Evolutionary conservation across 495 filamentous ascomycete genomes (phyloP).

Genomic region (Polyplosphaeria fusca): DNA sequence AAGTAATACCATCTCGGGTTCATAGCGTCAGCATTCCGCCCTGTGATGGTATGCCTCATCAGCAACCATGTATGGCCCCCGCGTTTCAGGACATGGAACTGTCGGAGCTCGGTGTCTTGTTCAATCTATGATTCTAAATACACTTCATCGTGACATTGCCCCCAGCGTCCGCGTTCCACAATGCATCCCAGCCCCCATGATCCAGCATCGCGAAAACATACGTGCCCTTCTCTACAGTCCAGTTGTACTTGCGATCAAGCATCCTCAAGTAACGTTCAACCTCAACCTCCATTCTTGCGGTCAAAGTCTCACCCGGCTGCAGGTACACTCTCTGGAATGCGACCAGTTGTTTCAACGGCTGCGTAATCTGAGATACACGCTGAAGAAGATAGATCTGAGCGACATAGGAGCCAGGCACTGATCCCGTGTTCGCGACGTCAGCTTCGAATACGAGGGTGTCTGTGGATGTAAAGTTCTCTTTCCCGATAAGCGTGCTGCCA

Average conservation of each 20-base stretch:
- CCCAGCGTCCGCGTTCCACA: conserved; percentile 2
- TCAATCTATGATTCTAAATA: too few relatives aligned
- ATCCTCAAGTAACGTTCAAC: conserved; percentile 11
- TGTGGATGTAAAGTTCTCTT: conserved; percentile 4
- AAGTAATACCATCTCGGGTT: too few relatives aligned
- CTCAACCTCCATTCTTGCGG: conserved; percentile 7
- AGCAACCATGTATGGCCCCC: too few relatives aligned
- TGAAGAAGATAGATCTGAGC: conserved; percentile 8
- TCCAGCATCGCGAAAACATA: conserved; percentile 12
- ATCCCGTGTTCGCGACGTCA: neutral
- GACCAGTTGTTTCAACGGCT: conserved; percentile 5
- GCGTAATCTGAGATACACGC: neutral
- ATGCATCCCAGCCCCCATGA: conserved; percentile 8
- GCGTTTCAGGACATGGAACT: too few relatives aligned
- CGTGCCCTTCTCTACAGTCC: conserved; percentile 2
- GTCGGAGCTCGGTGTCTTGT: too few relatives aligned
- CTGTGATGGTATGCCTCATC: too few relatives aligned
- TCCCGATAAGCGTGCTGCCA: neutral
- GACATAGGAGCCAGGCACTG: neutral
- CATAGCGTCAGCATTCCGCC: too few relatives aligned
- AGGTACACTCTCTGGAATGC: conserved; percentile 9
- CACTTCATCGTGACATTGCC: conserved; percentile 8
- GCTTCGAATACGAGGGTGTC: conserved; percentile 17
- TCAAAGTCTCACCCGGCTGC: neutral
- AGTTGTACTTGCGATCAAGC: conserved; percentile 6